Evolutionary conservation across 2,329 filamentous ascomycete species (phyloP), one percentile per base, ranked within the genome.

Genomic region (Beauveria pseudobassiana): DNA sequence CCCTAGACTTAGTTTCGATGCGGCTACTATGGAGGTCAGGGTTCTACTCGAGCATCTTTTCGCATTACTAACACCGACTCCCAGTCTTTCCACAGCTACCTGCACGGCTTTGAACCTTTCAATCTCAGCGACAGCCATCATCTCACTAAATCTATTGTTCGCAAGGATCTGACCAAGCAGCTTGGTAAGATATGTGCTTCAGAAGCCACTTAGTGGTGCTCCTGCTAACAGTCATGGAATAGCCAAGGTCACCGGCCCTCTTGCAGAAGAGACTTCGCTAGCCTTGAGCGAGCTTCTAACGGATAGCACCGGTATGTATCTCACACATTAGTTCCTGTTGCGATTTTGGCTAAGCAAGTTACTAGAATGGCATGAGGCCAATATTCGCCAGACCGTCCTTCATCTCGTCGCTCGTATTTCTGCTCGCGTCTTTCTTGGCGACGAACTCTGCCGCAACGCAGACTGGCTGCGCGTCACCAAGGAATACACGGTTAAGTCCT

Each of bases 401-500:
- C 54, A 61, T n/a, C 53, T 67, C 20, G 56, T 67, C 42, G 65
- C 66, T 12, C 66, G 65, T 43, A 63, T 67, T 38, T 71, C 69
- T 0, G 68, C 69, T 58, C 70, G 74, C 4, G 67, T 80, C 45
- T 71, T 80, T 18, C 73, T 79, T 16, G 77, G 78, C 16, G 63
- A 69, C 5, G 67, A 69, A 22, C 62, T 75, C 40, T 75, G 72
- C 65, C 75, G 76, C 26, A 75, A 83, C 64, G 65, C 75, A 14
- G 72, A 73, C 6, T 82, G 81, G 66, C 70, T 84, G 22, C 68
- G 73, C 8, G 70, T 75, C 48, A 79, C 79, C 52, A 70, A 77
- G 2, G 69, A 71, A 8, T 83, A 82, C 63, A 79, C 81, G 10
- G 65, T 78, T 24, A 73, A 75, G 55, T 68, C 71, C 40, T 72